phyloP scores from a whole-genome alignment of 345 rosid species.

The Pistacia integerrima region DNA sequence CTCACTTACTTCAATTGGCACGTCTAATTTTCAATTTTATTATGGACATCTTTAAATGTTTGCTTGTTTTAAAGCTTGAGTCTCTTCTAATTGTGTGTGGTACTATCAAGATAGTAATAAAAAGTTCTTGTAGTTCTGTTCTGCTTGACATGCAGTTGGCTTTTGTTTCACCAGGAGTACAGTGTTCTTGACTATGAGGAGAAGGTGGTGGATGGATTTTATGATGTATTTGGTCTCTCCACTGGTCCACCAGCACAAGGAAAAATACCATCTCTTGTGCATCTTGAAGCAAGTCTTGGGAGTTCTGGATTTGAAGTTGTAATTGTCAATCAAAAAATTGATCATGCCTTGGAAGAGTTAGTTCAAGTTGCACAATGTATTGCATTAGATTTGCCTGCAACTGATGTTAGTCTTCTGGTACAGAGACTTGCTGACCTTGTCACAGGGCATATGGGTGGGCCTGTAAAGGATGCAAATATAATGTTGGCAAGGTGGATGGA shows the following conservation, averaged over 20 bases:
- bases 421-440: conserved; percentile 92
- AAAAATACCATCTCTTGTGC: conserved; percentile 85
- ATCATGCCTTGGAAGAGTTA: conserved; percentile 78
- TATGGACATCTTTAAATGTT: background rate
- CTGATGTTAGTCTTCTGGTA: conserved; percentile 65
- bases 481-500: conserved; percentile 89
- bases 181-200: conserved; percentile 94
- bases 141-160: conserved; percentile 19
- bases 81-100: conserved; percentile 1
- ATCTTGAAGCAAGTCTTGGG: conserved; percentile 76
- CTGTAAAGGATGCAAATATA: conserved; percentile 85
- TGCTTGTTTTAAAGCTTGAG: background rate
- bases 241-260: conserved; percentile 55
- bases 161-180: conserved; percentile 64
- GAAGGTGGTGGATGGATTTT: conserved; percentile 92
- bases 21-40: background rate
- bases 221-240: conserved; percentile 76
- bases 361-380: conserved; percentile 82
- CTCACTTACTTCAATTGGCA: background rate
- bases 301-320: conserved; percentile 83
- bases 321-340: conserved; percentile 68
- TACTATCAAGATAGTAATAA: background rate
- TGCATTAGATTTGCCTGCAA: conserved; percentile 66
- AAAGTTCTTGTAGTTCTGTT: conserved; percentile 10
- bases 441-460: conserved; percentile 96